phyloP scores from a whole-genome alignment of 2,329 filamentous ascomycete genomes.

The Aspergillus sp. region DNA sequence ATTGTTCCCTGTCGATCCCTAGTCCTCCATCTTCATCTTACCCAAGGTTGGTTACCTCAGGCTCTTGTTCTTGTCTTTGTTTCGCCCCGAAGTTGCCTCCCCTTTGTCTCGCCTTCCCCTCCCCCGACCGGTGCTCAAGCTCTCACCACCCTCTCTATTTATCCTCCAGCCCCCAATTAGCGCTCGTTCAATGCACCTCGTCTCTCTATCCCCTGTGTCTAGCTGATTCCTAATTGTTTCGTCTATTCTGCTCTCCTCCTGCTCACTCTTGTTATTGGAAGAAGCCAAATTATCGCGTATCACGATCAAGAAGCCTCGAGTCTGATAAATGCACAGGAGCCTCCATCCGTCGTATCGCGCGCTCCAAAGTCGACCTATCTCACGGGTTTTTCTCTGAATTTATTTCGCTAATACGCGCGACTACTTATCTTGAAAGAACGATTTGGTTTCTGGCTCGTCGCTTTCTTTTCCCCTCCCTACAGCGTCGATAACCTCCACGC shows the following conservation, averaged over 20 bases:
- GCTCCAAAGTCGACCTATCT: constrained; percentile 8
- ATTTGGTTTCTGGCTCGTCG: constrained; percentile 1
- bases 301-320: not conserved
- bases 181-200: constrained; percentile 9
- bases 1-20: constrained; percentile 13
- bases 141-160: constrained; percentile 1
- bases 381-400: constrained; percentile 10
- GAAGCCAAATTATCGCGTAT: not conserved
- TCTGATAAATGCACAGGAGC: constrained; percentile 13
- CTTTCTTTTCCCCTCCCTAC: constrained; percentile 6
- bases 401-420: constrained; percentile 11
- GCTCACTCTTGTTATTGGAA: not conserved
- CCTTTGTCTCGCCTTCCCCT: constrained; percentile 4
- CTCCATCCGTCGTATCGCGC: constrained; percentile 12
- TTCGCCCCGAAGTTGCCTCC: constrained; percentile 1
- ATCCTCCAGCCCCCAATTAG: constrained; percentile 10
- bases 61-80: constrained; percentile 4
- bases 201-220: constrained; percentile 3
- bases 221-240: not conserved
- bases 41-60: constrained; percentile 17
- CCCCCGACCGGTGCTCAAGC: constrained; percentile 3
- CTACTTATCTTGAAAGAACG: constrained; percentile 8
- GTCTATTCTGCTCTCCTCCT: not conserved
- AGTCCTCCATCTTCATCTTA: constrained; percentile 5
- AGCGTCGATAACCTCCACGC: not conserved